These are phyloP conservation scores for Solidago caesia DNA, from an alignment of 129 eudicot species.

Conservation along the genomic window DNA sequence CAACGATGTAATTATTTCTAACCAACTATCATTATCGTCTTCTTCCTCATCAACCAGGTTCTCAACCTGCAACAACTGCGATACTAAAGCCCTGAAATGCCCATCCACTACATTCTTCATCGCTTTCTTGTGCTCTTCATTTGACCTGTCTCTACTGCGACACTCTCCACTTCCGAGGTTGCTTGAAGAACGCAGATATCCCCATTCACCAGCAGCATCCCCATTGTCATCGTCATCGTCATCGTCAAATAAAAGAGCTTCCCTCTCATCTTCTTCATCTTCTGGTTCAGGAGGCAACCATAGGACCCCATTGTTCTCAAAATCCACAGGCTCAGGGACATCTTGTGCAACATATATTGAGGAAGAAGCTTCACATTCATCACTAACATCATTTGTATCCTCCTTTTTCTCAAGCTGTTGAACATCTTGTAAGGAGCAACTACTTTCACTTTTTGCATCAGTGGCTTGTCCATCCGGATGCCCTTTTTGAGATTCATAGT, in stretches of 20 bases:
- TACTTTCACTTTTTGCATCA: conserved; percentile 45
- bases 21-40: conserved; percentile 72
- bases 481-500: conserved; percentile 50
- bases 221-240: conserved; percentile 73
- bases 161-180: conserved; percentile 77
- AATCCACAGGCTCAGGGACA: conserved; percentile 84
- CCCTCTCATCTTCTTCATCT: conserved; percentile 95
- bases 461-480: conserved; percentile 54
- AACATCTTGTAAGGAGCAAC: conserved; percentile 42
- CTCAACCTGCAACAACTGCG: conserved; percentile 94
- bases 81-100: conserved; percentile 92
- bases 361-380: conserved; percentile 82
- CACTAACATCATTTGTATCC: conserved; percentile 51
- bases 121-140: conserved; percentile 85
- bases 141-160: conserved; percentile 65
- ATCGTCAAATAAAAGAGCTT: conserved; percentile 69
- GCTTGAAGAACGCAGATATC: conserved; percentile 54
- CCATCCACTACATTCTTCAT: conserved; percentile 93
- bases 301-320: conserved; percentile 90
- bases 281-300: conserved; percentile 99
- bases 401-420: conserved; percentile 47
- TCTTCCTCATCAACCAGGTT: conserved; percentile 69
- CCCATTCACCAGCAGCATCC: conserved; percentile 87
- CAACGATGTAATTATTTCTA: conserved; percentile 82
- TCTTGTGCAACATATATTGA: conserved; percentile 66